A percentile compares a stretch with the other conserved stretches of the same genome.
These are phyloP conservation scores for Poa annua DNA, from an alignment of 176 grass and related monocot genomes.

Conservation along the genomic window DNA sequence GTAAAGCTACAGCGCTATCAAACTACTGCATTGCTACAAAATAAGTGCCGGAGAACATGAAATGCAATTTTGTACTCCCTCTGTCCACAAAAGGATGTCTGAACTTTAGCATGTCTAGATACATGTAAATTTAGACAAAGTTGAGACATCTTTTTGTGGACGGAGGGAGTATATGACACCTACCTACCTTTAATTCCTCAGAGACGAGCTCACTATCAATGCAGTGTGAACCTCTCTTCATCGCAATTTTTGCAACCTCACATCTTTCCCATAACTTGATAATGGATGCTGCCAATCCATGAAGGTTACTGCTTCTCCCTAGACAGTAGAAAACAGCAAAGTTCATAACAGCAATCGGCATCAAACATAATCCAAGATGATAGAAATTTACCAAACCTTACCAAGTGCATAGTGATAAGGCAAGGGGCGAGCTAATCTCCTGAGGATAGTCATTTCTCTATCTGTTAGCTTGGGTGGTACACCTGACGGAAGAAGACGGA, in stretches of 20 bases:
- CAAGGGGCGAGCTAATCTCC: conserved; percentile 63
- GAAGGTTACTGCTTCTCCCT: conserved; percentile 82
- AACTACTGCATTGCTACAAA: conserved; percentile 27
- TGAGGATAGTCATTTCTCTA: conserved; percentile 84
- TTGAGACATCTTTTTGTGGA: too few relatives aligned
- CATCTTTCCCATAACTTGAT: conserved; percentile 95
- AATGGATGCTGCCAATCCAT: conserved; percentile 92
- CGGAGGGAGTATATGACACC: conserved; percentile 25
- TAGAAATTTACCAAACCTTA: conserved; percentile 44
- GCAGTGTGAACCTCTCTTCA: conserved; percentile 75
- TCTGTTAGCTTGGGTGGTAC: conserved; percentile 82
- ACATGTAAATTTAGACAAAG: too few relatives aligned
- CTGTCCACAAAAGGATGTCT: too few relatives aligned
- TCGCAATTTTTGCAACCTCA: conserved; percentile 84
- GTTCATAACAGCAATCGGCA: not conserved
- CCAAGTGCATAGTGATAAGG: conserved; percentile 89
- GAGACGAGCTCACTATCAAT: conserved; percentile 62
- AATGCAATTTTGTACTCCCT: not conserved
- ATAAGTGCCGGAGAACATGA: conserved; percentile 22
- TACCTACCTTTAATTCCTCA: conserved; percentile 88
- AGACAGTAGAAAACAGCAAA: conserved; percentile 37
- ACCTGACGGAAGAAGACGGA: conserved; percentile 81
- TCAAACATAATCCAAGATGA: conserved; percentile 15
- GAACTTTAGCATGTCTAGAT: too few relatives aligned
- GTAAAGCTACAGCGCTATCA: not conserved